Evolutionary conservation across 2,329 filamentous ascomycete species (phyloP).

Genomic region (Xylariales sp.): DNA sequence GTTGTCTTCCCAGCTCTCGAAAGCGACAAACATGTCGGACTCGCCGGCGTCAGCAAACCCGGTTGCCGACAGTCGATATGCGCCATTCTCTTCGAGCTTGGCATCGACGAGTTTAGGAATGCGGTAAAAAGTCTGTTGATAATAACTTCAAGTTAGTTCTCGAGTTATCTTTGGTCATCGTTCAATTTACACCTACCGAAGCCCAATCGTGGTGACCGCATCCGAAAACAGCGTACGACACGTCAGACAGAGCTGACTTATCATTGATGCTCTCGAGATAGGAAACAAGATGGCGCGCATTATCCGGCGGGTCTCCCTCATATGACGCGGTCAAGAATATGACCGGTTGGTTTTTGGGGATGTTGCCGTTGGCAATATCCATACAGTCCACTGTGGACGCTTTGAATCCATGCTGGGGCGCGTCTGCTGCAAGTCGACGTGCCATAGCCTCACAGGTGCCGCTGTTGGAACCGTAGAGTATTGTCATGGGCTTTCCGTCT

Average conservation of each 20-base stretch:
- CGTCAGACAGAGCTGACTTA: slow-evolving; percentile 34
- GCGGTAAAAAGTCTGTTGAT: slow-evolving; percentile 18
- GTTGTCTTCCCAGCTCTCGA: slow-evolving; percentile 64
- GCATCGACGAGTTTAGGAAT: slow-evolving; percentile 60
- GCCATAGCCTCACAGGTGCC: slow-evolving; percentile 55
- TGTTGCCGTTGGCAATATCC: slow-evolving; percentile 43
- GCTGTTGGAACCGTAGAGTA: slow-evolving; percentile 54
- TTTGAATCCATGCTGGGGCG: slow-evolving; percentile 40
- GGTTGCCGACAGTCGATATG: slow-evolving; percentile 39
- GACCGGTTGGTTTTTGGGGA: slow-evolving; percentile 44
- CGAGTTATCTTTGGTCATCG: no score
- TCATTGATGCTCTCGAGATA: slow-evolving; percentile 43
- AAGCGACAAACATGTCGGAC: slow-evolving; percentile 62
- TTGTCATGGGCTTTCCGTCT: slow-evolving; percentile 35
- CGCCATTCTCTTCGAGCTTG: slow-evolving; percentile 44
- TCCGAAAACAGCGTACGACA: slow-evolving; percentile 54
- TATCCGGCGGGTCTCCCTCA: slow-evolving; percentile 54
- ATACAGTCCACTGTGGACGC: slow-evolving; percentile 38
- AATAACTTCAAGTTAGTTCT: slow-evolving; percentile 9
- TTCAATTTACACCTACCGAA: slow-evolving; percentile 20
- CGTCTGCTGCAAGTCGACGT: slow-evolving; percentile 42
- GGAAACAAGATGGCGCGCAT: slow-evolving; percentile 49
- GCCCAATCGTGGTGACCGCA: slow-evolving; percentile 49
- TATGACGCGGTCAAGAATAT: slow-evolving; percentile 53
- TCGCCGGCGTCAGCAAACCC: slow-evolving; percentile 57